These are phyloP conservation scores for Artomyces pyxidatus DNA, from an alignment of 768 basidiomycete genomes.

Conservation along the genomic window DNA sequence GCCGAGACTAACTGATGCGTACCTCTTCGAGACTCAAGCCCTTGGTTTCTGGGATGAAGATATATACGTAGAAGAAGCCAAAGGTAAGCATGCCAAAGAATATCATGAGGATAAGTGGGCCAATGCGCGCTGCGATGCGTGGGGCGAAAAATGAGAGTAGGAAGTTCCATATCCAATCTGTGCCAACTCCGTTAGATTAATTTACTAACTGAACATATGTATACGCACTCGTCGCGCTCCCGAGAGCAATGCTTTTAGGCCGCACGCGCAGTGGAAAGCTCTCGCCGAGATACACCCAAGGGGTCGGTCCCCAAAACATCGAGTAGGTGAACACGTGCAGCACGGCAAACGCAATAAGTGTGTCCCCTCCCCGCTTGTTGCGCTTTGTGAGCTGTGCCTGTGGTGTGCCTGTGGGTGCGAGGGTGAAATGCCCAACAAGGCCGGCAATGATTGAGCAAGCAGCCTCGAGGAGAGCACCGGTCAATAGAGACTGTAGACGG, in stretches of 20 bases:
- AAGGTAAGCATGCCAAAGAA: slow-evolving; percentile 70
- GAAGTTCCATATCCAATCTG: slow-evolving; percentile 71
- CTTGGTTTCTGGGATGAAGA: slow-evolving; percentile 77
- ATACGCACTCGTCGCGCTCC: slow-evolving; percentile 45
- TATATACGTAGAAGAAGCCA: slow-evolving; percentile 64
- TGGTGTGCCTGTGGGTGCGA: slow-evolving; percentile 47
- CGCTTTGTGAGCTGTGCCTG: slow-evolving; percentile 38
- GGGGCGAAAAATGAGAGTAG: slow-evolving; percentile 67
- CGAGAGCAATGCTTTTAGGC: slow-evolving; percentile 72
- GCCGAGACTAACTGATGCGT: slow-evolving; percentile 3
- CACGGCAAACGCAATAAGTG: slow-evolving; percentile 70
- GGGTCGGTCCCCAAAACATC: slow-evolving; percentile 72
- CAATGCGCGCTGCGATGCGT: slow-evolving; percentile 53
- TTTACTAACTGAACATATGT: not conserved
- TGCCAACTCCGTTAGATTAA: not conserved
- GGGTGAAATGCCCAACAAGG: slow-evolving; percentile 60
- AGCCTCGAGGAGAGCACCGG: slow-evolving; percentile 54
- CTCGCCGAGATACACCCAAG: slow-evolving; percentile 69
- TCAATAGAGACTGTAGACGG: slow-evolving; percentile 47
- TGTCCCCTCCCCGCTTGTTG: slow-evolving; percentile 55
- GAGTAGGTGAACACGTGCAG: slow-evolving; percentile 66
- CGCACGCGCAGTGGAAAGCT: slow-evolving; percentile 77
- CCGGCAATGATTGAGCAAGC: slow-evolving; percentile 59
- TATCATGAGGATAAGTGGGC: slow-evolving; percentile 66
- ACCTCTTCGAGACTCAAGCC: slow-evolving; percentile 71